phyloP scores from a whole-genome alignment of 208 protist genomes.

The Trypanosoma mega region DNA sequence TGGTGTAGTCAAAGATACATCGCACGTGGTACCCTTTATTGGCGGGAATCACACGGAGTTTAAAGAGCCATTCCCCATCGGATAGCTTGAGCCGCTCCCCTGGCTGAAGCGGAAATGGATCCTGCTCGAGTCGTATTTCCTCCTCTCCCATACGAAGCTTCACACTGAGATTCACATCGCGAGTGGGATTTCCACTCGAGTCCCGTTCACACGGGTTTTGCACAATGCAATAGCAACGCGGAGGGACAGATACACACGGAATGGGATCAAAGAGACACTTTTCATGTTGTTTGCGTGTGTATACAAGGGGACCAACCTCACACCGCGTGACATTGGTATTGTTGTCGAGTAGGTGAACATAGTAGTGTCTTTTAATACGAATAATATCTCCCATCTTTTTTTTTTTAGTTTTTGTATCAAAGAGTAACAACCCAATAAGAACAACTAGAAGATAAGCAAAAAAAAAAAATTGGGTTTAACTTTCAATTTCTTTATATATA shows the following conservation, averaged over 20 bases:
- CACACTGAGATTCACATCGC: conserved; percentile 75
- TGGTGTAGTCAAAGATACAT: conserved; percentile 74
- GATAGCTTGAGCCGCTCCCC: conserved; percentile 64
- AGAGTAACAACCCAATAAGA: too few relatives aligned
- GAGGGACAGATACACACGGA: conserved; percentile 65
- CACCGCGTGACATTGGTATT: conserved; percentile 88
- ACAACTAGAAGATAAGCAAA: too few relatives aligned
- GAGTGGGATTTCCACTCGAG: conserved; percentile 31
- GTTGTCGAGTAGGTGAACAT: conserved; percentile 95
- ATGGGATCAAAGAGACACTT: conserved; percentile 85
- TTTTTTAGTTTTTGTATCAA: too few relatives aligned
- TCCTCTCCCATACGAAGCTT: conserved; percentile 87
- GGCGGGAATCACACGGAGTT: conserved; percentile 69
- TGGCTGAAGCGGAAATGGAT: conserved; percentile 94
- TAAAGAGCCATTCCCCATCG: conserved; percentile 41
- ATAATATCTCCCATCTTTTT: conserved; percentile 51
- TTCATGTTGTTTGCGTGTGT: conserved; percentile 92
- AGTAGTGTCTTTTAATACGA: conserved; percentile 91
- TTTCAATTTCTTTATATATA: too few relatives aligned
- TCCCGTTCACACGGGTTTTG: conserved; percentile 65
- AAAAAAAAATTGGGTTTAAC: too few relatives aligned
- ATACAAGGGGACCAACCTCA: conserved; percentile 91
- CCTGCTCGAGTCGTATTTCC: conserved; percentile 87
- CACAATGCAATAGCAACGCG: conserved; percentile 68
- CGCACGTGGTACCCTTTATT: conserved; percentile 86